These are phyloP conservation scores for Biscogniauxia mediterranea DNA, from an alignment of 2,329 filamentous ascomycete genomes.

Conservation along the genomic window DNA sequence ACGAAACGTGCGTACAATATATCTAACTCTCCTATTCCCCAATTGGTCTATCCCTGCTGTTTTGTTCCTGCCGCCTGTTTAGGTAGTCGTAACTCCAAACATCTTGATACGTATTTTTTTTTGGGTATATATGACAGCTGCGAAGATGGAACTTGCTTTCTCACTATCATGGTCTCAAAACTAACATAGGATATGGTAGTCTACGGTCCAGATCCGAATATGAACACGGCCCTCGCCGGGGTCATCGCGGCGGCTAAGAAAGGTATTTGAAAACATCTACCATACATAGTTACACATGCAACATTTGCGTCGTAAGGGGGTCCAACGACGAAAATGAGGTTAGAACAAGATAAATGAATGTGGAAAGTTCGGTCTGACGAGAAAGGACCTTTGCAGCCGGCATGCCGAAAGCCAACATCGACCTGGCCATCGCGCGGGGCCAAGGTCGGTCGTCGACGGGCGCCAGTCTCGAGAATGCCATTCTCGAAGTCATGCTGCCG, in stretches of 20 bases:
- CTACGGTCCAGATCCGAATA: slow-evolving; percentile 69
- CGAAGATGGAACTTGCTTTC: no score
- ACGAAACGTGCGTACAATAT: slow-evolving; percentile 68
- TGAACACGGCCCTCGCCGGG: slow-evolving; percentile 74
- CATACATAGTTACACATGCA: background rate
- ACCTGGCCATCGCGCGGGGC: slow-evolving; percentile 81
- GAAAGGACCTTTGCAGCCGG: slow-evolving; percentile 47
- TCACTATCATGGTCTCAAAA: background rate
- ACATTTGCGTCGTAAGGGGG: no score
- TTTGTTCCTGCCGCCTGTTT: no score
- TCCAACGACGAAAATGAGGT: background rate
- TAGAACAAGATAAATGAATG: slow-evolving; percentile 19
- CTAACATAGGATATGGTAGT: slow-evolving; percentile 63
- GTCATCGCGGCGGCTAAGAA: slow-evolving; percentile 78
- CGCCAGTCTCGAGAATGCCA: slow-evolving; percentile 70
- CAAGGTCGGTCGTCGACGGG: slow-evolving; percentile 79
- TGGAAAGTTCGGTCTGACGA: slow-evolving; percentile 15
- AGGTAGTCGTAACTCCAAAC: no score
- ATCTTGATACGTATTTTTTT: no score
- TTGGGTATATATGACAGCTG: no score
- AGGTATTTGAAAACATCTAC: slow-evolving; percentile 39
- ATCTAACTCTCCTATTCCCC: background rate
- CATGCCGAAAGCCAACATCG: slow-evolving; percentile 81
- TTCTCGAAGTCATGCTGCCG: slow-evolving; percentile 72
- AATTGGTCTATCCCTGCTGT: background rate